Conservation (phyloP, 345 rosid species). For the Citrus glauca region DNA sequence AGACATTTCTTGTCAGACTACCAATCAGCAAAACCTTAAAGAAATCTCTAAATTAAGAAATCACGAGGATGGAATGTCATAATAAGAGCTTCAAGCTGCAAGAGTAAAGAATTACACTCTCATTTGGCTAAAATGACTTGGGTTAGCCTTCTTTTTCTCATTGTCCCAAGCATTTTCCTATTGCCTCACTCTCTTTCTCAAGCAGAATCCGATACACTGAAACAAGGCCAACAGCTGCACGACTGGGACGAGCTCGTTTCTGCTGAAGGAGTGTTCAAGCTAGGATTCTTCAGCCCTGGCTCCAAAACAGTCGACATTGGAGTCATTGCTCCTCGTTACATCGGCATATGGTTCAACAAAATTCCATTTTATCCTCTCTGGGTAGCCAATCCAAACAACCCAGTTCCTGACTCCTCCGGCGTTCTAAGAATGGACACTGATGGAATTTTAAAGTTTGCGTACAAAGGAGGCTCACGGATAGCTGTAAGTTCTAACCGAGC, state of each 20-base stretch:
- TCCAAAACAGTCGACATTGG: slow-evolving; percentile 19
- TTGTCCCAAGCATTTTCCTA: not conserved
- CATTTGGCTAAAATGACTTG: slow-evolving; percentile 2
- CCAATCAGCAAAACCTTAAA: not conserved
- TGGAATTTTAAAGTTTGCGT: slow-evolving; percentile 44
- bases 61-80: not conserved
- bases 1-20: not conserved
- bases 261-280: slow-evolving; percentile 33
- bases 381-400: slow-evolving; percentile 50
- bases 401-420: slow-evolving; percentile 54
- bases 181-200: not conserved
- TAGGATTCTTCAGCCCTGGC: slow-evolving; percentile 59
- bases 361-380: slow-evolving; percentile 39
- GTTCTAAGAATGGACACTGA: slow-evolving; percentile 33
- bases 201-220: slow-evolving; percentile 27
- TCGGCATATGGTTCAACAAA: slow-evolving; percentile 48
- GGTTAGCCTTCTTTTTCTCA: slow-evolving; percentile 2
- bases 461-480: slow-evolving; percentile 24
- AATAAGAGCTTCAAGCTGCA: not conserved
- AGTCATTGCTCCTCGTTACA: slow-evolving; percentile 39
- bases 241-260: slow-evolving; percentile 62
- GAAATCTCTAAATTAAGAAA: not conserved
- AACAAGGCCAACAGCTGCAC: slow-evolving; percentile 47
- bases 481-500: slow-evolving; percentile 30
- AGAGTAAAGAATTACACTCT: not conserved